phyloP scores from a whole-genome alignment of 495 filamentous ascomycete species.

The Penicillium cataractarum region DNA sequence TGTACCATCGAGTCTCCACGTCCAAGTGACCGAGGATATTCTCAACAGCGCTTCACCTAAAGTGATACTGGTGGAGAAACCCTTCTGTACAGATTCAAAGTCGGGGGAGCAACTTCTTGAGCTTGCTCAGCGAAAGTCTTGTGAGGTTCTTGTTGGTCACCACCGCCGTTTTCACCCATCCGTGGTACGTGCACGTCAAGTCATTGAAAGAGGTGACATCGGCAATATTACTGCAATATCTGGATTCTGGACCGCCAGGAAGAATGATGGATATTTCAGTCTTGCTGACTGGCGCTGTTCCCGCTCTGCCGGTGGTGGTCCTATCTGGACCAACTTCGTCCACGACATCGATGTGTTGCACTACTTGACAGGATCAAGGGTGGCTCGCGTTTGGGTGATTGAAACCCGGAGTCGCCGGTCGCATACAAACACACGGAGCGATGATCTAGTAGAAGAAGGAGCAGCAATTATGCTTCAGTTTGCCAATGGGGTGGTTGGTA shows the following conservation, averaged over 20 bases:
- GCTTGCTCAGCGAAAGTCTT: conserved; percentile 8
- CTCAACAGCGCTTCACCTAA: conserved; percentile 8
- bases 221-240: conserved; percentile 16
- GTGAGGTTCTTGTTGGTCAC: conserved; percentile 19
- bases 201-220: conserved; percentile 6
- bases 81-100: conserved; percentile 15
- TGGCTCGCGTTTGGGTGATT: conserved; percentile 12
- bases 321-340: conserved; percentile 21
- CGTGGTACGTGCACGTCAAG: background rate
- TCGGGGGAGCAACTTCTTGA: background rate
- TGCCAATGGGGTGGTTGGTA: conserved; percentile 17
- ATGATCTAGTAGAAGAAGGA: conserved; percentile 15
- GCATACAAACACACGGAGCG: background rate
- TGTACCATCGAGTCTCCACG: conserved; percentile 18
- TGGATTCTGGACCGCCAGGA: conserved; percentile 19
- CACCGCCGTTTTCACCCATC: conserved; percentile 21
- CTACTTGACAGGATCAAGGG: conserved; percentile 13
- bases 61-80: conserved; percentile 16
- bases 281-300: conserved; percentile 8
- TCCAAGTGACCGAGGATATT: conserved; percentile 7
- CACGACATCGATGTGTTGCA: conserved; percentile 22
- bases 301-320: conserved; percentile 15
- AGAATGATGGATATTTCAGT: conserved; percentile 15
- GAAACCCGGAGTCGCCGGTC: background rate
- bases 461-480: conserved; percentile 18